Conservation (phyloP, 1,284 basidiomycete species). For the Neonothopanus nambi region DNA sequence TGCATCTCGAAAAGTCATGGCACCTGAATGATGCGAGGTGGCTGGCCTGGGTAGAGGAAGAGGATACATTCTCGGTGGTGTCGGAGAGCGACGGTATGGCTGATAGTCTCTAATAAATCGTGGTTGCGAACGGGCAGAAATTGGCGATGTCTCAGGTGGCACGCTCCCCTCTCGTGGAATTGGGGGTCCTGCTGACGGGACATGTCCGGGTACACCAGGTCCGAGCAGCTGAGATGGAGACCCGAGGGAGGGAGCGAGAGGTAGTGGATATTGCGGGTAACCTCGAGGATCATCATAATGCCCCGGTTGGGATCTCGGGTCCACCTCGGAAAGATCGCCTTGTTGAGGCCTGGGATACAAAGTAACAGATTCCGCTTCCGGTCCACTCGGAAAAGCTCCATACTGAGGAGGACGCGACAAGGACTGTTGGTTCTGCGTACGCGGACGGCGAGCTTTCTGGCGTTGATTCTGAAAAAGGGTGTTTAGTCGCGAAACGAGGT, state of each 20-base stretch:
- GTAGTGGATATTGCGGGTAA: background rate
- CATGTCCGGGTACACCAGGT: slow-evolving; percentile 57
- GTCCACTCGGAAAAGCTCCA: slow-evolving; percentile 53
- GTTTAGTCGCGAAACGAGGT: background rate
- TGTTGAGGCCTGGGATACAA: slow-evolving; percentile 16
- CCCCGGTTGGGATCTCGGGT: background rate
- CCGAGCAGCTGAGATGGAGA: slow-evolving; percentile 48
- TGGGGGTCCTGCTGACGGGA: background rate
- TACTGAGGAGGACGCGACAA: slow-evolving; percentile 57
- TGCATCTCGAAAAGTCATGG: slow-evolving; percentile 29
- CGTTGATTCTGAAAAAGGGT: slow-evolving; percentile 63
- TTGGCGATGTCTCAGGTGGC: slow-evolving; percentile 8
- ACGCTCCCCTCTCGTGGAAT: background rate
- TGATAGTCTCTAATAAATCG: background rate
- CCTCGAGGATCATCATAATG: background rate
- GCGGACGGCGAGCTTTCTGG: slow-evolving; percentile 76
- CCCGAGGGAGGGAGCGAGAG: slow-evolving; percentile 23
- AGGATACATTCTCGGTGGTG: slow-evolving; percentile 17
- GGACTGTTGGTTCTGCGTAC: slow-evolving; percentile 47
- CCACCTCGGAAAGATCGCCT: background rate
- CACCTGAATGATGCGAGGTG: slow-evolving; percentile 22
- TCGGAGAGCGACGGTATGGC: slow-evolving; percentile 17
- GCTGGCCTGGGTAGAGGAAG: slow-evolving; percentile 23
- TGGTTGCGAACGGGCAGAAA: slow-evolving; percentile 1
- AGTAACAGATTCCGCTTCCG: slow-evolving; percentile 31